Evolutionary conservation across 768 basidiomycete genomes (phyloP).

Genomic region (Porphyrellus cyaneotinctus): DNA sequence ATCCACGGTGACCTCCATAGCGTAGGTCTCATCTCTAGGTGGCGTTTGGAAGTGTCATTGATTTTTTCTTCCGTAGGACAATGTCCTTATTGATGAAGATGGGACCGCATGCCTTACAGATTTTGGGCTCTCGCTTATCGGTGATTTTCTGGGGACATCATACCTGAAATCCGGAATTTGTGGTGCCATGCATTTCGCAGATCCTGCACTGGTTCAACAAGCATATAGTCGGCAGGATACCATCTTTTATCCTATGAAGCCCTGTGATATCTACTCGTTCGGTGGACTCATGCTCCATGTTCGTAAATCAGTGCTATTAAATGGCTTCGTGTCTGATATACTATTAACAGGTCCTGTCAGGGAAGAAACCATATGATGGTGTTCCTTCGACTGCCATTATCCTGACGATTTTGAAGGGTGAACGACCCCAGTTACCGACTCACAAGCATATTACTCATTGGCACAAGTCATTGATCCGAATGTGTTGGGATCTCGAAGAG

Average conservation of each 20-base stretch:
- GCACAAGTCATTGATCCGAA: constrained; percentile 10
- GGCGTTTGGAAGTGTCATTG: not conserved
- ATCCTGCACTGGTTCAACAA: constrained; percentile 29
- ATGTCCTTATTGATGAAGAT: constrained; percentile 40
- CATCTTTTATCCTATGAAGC: constrained; percentile 11
- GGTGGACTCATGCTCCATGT: constrained; percentile 36
- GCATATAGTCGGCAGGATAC: not conserved
- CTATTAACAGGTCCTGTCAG: constrained; percentile 18
- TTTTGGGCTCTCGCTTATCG: constrained; percentile 38
- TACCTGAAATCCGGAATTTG: constrained; percentile 31
- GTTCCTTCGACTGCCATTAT: not conserved
- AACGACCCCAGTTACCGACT: constrained; percentile 12
- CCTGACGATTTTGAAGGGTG: not conserved
- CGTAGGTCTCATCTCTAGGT: constrained; percentile 12
- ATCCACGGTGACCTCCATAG: constrained; percentile 38
- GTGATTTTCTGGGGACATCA: constrained; percentile 27
- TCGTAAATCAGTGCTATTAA: not conserved
- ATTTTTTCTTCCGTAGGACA: constrained; percentile 22
- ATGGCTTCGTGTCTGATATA: constrained; percentile 3
- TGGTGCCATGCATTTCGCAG: constrained; percentile 46
- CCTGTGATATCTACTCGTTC: constrained; percentile 28
- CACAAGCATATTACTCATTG: not conserved
- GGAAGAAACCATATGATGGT: constrained; percentile 17
- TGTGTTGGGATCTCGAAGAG: constrained; percentile 20
- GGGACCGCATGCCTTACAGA: constrained; percentile 44